Conservation (phyloP, 768 basidiomycete genomes). For the Leccinum disarticulatum region DNA sequence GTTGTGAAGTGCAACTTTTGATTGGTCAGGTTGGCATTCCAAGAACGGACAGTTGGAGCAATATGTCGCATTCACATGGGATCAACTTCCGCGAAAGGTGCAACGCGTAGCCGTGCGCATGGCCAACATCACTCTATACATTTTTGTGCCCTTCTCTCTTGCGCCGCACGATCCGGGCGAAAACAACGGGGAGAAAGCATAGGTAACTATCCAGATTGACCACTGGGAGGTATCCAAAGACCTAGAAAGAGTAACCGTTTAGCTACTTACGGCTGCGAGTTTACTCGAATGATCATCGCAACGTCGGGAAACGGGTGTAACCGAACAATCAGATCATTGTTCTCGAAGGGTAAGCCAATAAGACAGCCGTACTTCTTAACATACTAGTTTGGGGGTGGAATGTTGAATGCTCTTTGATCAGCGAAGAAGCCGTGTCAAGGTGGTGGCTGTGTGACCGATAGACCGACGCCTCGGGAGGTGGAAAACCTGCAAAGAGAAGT, state of each 20-base stretch:
- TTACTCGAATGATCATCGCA: constrained; percentile 5
- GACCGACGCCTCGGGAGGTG: constrained; percentile 1
- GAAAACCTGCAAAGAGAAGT: neutral
- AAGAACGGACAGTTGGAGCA: constrained; percentile 11
- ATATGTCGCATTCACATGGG: constrained; percentile 21
- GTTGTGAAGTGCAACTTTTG: constrained; percentile 7
- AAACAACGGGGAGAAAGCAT: constrained; percentile 22
- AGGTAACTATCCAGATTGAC: constrained; percentile 5
- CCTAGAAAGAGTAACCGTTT: constrained; percentile 16
- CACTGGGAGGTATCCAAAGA: constrained; percentile 9
- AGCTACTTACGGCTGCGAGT: constrained; percentile 20
- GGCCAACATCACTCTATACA: constrained; percentile 24
- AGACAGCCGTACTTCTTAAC: constrained; percentile 25
- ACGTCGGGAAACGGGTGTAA: constrained; percentile 8
- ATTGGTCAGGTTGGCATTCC: constrained; percentile 23
- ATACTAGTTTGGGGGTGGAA: constrained; percentile 15
- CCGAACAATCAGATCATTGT: constrained; percentile 17
- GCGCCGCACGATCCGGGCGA: constrained; percentile 21
- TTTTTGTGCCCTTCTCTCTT: constrained; percentile 30
- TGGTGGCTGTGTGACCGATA: neutral
- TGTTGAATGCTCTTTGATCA: constrained; percentile 24
- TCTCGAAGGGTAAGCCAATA: constrained; percentile 13
- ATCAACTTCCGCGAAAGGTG: constrained; percentile 29
- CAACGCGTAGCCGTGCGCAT: constrained; percentile 10
- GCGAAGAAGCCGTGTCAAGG: constrained; percentile 17